Base-by-base conservation (phyloP, 371 early-diverging fungal genomes). In the Coemansia sp. region DNA sequence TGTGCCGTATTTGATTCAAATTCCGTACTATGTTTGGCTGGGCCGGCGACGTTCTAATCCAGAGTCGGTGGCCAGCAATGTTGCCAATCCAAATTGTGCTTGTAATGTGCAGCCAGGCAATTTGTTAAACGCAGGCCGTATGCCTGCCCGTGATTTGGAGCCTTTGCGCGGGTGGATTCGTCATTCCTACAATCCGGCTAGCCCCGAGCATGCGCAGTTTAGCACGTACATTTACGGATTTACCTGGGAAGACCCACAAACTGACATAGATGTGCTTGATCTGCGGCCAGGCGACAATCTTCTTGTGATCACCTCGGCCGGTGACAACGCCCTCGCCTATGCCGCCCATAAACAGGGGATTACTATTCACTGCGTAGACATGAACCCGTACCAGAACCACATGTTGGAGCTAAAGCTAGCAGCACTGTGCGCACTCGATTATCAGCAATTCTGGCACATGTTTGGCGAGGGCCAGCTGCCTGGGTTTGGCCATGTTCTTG, bases 301-400 rank as follows among this genome's bases (percentile, higher is more conserved):
- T 83, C 80, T 93, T 71, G 86, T 88, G n/a, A 91, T 93, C 50
- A 90, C 92, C 6, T 90, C 90, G 3, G 93, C 91, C 0, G 93
- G 93, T 39, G 91, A 91, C 78, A 93, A 93, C 66, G 90, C 88
- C 5, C 79, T 93, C 31, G 93, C 91, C 59, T 93, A 93, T 69
- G 89, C 89, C 7, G 72, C 85, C 29, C 77, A 89, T 59, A 87
- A 86, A 31, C 82, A 83, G 34, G 88, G 87, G 2, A 83, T 84
- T 16, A 74, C 85, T 6, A 87, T 93, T 52, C 91, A 93, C 71
- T 89, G 90, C 70, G 84, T 91, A 40, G 93, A 93, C 69, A 87
- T 93, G 85, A 93, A 93, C 67, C 93, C 93, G 9, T 92, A 91
- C 72, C 93, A 93, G 81, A 92, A 92, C 79, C 88, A 93, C 72